A percentile compares a stretch with the other conserved stretches of the same genome.
phyloP scores from a whole-genome alignment of 495 filamentous ascomycete genomes.

The Staphylotrichum tortipilum region DNA sequence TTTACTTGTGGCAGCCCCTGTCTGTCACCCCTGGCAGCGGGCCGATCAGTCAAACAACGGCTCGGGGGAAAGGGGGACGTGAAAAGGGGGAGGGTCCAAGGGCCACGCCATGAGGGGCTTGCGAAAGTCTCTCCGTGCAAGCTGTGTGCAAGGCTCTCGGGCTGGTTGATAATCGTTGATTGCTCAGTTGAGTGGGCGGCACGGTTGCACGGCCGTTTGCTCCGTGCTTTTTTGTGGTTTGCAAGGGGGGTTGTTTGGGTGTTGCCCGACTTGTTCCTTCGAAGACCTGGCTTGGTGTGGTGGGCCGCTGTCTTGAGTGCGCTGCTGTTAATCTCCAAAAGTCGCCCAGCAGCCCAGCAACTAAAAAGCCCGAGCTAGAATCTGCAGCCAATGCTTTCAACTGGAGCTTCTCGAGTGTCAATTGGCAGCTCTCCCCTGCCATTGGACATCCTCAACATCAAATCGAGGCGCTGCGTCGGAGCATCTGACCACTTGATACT shows the following conservation, averaged over 20 bases:
- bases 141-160: background rate
- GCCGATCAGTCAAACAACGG: conserved; percentile 1
- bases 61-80: background rate
- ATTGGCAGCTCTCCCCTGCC: too few species aligned
- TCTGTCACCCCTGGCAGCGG: conserved; percentile 8
- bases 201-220: conserved; percentile 8
- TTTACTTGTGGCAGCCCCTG: conserved; percentile 6
- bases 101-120: background rate
- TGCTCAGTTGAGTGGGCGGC: conserved; percentile 3
- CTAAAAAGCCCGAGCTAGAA: background rate
- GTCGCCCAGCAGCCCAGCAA: too few species aligned
- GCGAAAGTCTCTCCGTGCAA: background rate
- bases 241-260: background rate
- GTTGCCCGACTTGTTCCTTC: background rate
- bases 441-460: too few species aligned
- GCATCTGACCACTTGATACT: background rate
- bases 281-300: background rate
- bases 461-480: background rate
- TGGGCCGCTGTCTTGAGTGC: conserved; percentile 8
- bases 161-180: background rate
- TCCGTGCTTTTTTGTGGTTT: background rate
- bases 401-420: background rate
- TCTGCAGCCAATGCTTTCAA: conserved; percentile 10
- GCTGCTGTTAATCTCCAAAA: conserved; percentile 19
- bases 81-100: background rate